Base-by-base conservation (phyloP, 495 filamentous ascomycete species). In the Penicillium parvum region DNA sequence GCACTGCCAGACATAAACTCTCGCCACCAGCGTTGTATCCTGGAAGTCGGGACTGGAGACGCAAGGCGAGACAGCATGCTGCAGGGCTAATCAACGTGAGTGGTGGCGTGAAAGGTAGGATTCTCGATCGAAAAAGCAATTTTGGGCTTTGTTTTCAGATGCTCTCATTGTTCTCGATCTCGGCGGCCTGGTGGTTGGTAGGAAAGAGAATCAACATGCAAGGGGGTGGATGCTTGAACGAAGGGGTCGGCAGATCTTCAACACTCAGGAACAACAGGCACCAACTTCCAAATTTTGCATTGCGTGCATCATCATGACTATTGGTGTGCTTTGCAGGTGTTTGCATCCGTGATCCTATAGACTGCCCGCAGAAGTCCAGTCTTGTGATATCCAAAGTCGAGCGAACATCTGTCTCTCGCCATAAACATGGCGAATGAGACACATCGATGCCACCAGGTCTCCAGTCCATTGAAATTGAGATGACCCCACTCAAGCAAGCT, bases 1-100 rank as follows among this genome's bases (percentile, higher is more conserved):
- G 38, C 37, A 25, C 11, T 37, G 35, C 25, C 32, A 10, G 37
- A 45, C 37, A 49, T 47, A 43, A 43, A 32, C 47, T 43, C 46
- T 42, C 18, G 45, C 43, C 37, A 49, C 41, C 14, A 32, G 34
- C n/a, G 16, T 38, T 11, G 38, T 49, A 56, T 47, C 45, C 49
- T 38, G 55, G 39, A 30, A 53, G 27, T 38, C 49, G 55, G 48
- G 43, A 52, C 29, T 7, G 33, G 35, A 19, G 14, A 59, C 46
- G 55, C 49, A 59, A 59, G 55, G 55, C 18, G 40, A 56, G 50
- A 39, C 30, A 37, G 26, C 18, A 38, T 20, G 12, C 47, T 51
- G 52, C 52, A 47, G 53, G 56, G 55, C 55, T 23, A 55, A 49
- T 50, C 55, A 56, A 36, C 29, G 26, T 35, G 32, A 52, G 40